Evolutionary conservation across 129 eudicot genomes (phyloP), one percentile per base, ranked within the genome.

Genomic region (Dittrichia graveolens): DNA sequence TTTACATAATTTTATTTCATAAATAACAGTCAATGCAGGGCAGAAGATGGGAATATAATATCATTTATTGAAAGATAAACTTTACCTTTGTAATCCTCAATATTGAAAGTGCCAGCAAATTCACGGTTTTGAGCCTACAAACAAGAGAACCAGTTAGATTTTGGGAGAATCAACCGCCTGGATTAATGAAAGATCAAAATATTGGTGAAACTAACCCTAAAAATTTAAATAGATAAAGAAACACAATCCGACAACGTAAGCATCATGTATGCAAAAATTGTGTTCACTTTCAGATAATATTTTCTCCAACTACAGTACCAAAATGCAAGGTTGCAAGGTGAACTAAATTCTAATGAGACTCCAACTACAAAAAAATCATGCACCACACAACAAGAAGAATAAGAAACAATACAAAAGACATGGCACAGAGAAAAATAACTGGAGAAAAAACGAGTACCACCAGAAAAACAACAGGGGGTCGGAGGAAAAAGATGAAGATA

Each of bases 51-150:
- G 13, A 49, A 61, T 24, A 40, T 6, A 18, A 44, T 38, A 3
- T 54, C 31, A 31, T 9, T 42, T 43, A 43, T 41, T 24, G 24
- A 44, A 37, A 72, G 39, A 50, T 43, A 47, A 46, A 24, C 34
- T 24, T 12, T 75, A 95, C 99, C 99, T 84, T 75, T 90, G 78
- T 84, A 95, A 78, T 95, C 99, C 77, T 95, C 97, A 15, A 95
- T 87, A 69, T 86, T 95, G 49, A 90, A 95, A 71, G 88, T 67
- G 69, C 86, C 84, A 77, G 94, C 87, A 69, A 95, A 95, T 56
- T 88, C 85, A 69, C 82, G 81, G 68, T 86, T 88, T 80, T 88
- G 96, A 67, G 87, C 99, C 98, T 93, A 84, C 13, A 80, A 75
- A 63, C 68, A 66, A 80, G 11, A 79, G 5, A 74, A 79, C 58